Evolutionary conservation across 2,329 filamentous ascomycete genomes (phyloP).

Genomic region (Tolypocladium endophyticum): DNA sequence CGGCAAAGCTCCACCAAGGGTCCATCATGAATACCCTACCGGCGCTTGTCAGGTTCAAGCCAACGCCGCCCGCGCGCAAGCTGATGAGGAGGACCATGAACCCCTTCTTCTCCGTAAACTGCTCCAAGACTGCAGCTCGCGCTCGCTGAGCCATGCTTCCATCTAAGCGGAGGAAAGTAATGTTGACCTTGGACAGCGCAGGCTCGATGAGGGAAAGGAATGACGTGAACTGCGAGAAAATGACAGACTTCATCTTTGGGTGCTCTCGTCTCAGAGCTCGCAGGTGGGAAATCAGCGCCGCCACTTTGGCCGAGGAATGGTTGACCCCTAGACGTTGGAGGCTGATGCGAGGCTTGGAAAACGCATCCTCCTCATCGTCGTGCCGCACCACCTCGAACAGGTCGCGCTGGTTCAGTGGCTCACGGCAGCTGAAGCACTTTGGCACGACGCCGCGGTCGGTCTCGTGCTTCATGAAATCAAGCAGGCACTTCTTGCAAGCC

Average conservation of each 20-base stretch:
- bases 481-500: conserved; percentile 86
- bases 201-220: conserved; percentile 88
- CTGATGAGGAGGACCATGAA: conserved; percentile 74
- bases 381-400: conserved; percentile 88
- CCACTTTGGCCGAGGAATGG: conserved; percentile 80
- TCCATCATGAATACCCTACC: conserved; percentile 98
- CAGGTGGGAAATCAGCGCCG: conserved; percentile 66
- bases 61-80: conserved; percentile 83
- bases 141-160: conserved; percentile 81
- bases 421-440: conserved; percentile 84
- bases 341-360: conserved; percentile 41
- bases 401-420: conserved; percentile 69
- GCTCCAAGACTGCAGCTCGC: conserved; percentile 63
- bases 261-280: conserved; percentile 55
- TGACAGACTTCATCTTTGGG: conserved; percentile 72
- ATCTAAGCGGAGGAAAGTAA: conserved; percentile 79
- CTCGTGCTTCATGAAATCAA: conserved; percentile 83
- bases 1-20: conserved; percentile 97
- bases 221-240: conserved; percentile 96
- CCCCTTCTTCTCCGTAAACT: conserved; percentile 52
- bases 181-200: conserved; percentile 59
- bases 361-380: conserved; percentile 44
- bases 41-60: conserved; percentile 82
- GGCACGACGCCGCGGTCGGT: conserved; percentile 64
- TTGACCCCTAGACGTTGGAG: conserved; percentile 50